These are phyloP conservation scores for Entamoeba nuttalli DNA, from an alignment of 208 protist genomes.

Conservation along the genomic window DNA sequence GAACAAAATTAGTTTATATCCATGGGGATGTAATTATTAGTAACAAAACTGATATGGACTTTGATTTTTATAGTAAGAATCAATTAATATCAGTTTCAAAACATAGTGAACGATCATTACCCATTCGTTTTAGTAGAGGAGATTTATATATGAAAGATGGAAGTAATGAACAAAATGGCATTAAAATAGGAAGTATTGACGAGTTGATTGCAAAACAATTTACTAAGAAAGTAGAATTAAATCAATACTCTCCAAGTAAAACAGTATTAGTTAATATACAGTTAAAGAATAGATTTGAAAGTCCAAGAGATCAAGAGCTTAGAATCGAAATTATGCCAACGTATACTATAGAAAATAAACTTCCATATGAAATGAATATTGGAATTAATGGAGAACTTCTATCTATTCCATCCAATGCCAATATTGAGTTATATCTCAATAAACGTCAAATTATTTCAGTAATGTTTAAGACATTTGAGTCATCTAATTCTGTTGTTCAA, in stretches of 20 bases:
- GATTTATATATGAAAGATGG: not conserved
- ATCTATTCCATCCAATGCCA: too few relatives aligned
- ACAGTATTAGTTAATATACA: not conserved
- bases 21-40: not conserved
- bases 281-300: not conserved
- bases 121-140: not conserved
- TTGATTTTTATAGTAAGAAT: not conserved
- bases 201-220: not conserved
- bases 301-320: not conserved
- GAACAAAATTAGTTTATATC: not conserved
- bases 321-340: not conserved
- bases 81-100: not conserved
- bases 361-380: not conserved
- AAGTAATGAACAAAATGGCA: not conserved
- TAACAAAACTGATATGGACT: not conserved
- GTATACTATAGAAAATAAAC: not conserved
- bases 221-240: not conserved
- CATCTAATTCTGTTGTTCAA: too few relatives aligned
- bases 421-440: too few relatives aligned
- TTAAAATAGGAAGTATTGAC: not conserved
- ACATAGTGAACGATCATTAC: not conserved
- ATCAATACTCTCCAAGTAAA: not conserved
- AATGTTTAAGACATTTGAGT: too few relatives aligned
- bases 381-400: not conserved
- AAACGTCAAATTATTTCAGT: too few relatives aligned